These are phyloP conservation scores for Suillus subluteus DNA, from an alignment of 768 basidiomycete genomes.

Conservation along the genomic window DNA sequence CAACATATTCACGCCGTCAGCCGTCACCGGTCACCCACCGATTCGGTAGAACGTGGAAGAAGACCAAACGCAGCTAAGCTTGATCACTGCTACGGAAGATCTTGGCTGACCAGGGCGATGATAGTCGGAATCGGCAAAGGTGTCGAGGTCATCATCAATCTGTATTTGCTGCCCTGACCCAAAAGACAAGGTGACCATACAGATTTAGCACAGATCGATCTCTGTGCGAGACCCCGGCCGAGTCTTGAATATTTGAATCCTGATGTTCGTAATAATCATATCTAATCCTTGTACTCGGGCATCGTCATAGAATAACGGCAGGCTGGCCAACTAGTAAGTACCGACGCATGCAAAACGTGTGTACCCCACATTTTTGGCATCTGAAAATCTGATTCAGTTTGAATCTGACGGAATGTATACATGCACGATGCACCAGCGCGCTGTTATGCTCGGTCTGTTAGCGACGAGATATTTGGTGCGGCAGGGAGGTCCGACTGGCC, in stretches of 20 bases:
- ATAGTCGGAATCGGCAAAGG: constrained; percentile 1
- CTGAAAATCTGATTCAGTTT: neutral
- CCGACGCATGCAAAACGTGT: neutral
- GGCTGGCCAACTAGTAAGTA: neutral
- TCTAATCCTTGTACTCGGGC: neutral
- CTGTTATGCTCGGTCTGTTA: neutral
- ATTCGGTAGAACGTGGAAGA: neutral
- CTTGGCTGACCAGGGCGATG: constrained; percentile 1
- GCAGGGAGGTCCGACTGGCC: neutral
- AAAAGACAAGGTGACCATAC: neutral
- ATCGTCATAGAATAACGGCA: constrained; percentile 5
- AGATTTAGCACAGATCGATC: constrained; percentile 4
- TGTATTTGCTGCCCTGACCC: constrained; percentile 5
- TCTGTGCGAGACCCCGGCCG: neutral
- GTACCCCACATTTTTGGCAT: neutral
- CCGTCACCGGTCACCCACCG: neutral
- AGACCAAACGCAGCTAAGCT: neutral
- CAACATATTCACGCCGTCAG: neutral
- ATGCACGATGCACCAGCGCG: neutral
- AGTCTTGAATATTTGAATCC: neutral
- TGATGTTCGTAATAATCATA: neutral
- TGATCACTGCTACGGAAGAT: neutral
- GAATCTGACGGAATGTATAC: neutral
- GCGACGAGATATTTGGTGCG: neutral
- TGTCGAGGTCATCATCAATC: constrained; percentile 9